Conservation (phyloP, 2,329 filamentous ascomycete species). For the Biscogniauxia sp. region DNA sequence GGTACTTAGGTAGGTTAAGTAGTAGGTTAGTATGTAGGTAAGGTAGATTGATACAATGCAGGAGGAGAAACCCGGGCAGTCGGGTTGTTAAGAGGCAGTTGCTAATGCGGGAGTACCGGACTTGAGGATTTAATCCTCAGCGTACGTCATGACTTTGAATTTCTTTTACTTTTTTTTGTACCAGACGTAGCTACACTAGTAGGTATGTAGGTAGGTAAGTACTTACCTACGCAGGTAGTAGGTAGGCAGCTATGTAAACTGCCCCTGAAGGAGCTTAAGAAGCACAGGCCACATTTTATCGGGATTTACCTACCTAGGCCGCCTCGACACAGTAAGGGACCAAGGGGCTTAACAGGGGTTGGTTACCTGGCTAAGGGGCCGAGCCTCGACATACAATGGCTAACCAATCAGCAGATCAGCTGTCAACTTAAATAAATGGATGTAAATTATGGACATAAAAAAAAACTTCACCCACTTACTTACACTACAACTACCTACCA, state of each 20-base stretch:
- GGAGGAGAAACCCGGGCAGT: no score
- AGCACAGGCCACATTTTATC: conserved; percentile 1
- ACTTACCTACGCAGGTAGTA: no score
- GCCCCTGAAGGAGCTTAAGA: background rate
- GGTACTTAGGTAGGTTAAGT: no score
- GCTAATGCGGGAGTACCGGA: no score
- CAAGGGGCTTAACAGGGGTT: background rate
- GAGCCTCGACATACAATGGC: background rate
- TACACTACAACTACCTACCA: no score
- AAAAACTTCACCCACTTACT: background rate
- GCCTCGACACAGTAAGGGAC: no score
- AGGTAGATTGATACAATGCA: no score
- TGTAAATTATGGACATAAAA: background rate
- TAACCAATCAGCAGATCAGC: background rate
- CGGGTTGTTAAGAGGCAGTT: no score
- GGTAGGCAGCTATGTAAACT: background rate
- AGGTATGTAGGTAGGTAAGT: no score
- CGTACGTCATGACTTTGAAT: conserved; percentile 1
- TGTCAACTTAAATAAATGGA: background rate
- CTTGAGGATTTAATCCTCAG: background rate
- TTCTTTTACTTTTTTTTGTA: background rate
- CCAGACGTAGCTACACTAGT: no score
- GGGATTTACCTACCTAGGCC: background rate
- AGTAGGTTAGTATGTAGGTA: no score
- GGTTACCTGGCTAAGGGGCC: no score